A percentile compares a stretch with the other conserved stretches of the same genome.
phyloP scores from a whole-genome alignment of 148 eudicot genomes.

The Chenopodium album region DNA sequence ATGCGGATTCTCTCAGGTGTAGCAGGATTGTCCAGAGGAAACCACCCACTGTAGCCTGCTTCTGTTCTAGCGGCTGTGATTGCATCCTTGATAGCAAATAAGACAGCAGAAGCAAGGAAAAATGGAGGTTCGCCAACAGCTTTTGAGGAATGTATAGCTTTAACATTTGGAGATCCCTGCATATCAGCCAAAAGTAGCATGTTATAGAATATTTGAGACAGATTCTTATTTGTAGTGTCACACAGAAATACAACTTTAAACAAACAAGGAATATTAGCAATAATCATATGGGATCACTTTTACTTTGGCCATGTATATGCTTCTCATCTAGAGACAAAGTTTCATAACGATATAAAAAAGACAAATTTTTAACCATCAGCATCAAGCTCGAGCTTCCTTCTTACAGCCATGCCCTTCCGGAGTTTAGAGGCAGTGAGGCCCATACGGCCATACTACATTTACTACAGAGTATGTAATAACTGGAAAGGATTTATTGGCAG shows the following conservation, averaged over 20 bases:
- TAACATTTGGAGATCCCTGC: conserved; percentile 82
- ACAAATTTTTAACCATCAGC: background rate
- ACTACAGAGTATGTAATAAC: background rate
- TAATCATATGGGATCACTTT: background rate
- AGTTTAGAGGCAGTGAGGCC: background rate
- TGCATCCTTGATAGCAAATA: conserved; percentile 95
- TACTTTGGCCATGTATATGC: background rate
- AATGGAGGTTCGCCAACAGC: conserved; percentile 99
- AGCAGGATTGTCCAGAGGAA: conserved; percentile 94
- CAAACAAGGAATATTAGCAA: background rate
- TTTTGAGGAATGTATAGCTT: conserved; percentile 95
- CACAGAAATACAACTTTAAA: background rate
- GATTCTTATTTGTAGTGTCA: background rate
- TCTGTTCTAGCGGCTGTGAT: conserved; percentile 80
- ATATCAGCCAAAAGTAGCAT: conserved; percentile 1
- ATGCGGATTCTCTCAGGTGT: conserved; percentile 95
- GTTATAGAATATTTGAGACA: background rate
- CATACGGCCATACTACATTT: too few species aligned
- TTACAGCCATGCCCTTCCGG: background rate
- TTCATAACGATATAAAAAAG: background rate
- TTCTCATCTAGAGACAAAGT: background rate
- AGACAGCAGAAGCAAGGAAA: conserved; percentile 81
- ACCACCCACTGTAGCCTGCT: conserved; percentile 65
- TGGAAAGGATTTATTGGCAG: background rate
- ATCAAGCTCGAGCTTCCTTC: background rate